phyloP scores from a whole-genome alignment of 306 rosid species.

The Neltuma alba region DNA sequence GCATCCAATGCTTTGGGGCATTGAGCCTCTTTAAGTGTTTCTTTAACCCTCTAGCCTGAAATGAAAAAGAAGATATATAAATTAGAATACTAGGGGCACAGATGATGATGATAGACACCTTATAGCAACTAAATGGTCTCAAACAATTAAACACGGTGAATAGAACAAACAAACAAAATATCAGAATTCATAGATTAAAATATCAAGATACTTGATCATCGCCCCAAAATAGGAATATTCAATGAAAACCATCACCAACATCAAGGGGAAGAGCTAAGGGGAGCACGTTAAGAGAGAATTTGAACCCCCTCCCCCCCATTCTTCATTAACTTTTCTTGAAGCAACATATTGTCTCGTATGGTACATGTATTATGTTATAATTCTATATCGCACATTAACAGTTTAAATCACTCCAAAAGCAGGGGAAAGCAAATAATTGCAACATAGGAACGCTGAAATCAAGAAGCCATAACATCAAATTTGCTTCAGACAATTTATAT shows the following conservation, averaged over 20 bases:
- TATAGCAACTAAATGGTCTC: not conserved
- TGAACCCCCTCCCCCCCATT: not conserved
- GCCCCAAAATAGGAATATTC: too few species aligned
- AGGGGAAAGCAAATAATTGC: too few species aligned
- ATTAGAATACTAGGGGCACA: not conserved
- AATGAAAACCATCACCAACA: not conserved
- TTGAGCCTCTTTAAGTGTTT: slow-evolving; percentile 75
- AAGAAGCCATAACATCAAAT: not conserved
- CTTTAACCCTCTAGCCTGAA: slow-evolving; percentile 84
- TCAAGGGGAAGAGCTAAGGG: not conserved
- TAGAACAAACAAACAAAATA: not conserved
- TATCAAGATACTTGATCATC: not conserved
- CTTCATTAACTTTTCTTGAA: not conserved
- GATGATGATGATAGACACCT: not conserved
- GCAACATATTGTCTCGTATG: not conserved
- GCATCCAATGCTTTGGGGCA: slow-evolving; percentile 82
- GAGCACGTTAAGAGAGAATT: not conserved
- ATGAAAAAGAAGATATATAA: not conserved
- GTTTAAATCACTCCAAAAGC: not conserved
- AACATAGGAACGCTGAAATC: not conserved
- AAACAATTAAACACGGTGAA: not conserved
- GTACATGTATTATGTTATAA: not conserved
- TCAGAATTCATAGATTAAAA: not conserved
- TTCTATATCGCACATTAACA: not conserved
- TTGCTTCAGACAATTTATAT: not conserved